Percentiles rank a stretch among this genome's conserved stretches.
Evolutionary conservation across 495 filamentous ascomycete genomes (phyloP).

Genomic region (Talaromyces nanjingensis): DNA sequence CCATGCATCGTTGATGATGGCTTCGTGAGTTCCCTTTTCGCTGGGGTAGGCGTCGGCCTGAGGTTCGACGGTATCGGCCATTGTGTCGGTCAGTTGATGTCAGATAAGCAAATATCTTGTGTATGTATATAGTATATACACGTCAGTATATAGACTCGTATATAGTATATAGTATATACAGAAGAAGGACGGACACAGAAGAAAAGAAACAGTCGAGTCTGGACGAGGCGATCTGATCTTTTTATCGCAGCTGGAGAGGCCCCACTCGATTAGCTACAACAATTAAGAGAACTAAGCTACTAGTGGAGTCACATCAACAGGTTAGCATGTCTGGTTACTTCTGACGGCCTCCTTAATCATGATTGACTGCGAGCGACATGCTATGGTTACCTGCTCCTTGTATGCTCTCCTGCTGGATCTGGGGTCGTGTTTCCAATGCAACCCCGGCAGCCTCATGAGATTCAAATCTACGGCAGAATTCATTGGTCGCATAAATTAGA

Average conservation of each 20-base stretch:
- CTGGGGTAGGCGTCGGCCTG: background rate
- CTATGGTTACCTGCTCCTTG: background rate
- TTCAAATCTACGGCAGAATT: background rate
- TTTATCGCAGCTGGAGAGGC: slow-evolving; percentile 3
- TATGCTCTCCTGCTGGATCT: background rate
- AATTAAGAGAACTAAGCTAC: background rate
- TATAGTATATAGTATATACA: background rate
- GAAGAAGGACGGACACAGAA: background rate
- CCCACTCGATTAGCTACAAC: slow-evolving; percentile 1
- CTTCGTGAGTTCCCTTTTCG: background rate
- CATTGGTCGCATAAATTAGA: background rate
- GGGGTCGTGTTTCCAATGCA: slow-evolving; percentile 2
- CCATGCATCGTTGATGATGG: slow-evolving; percentile 1
- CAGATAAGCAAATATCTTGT: background rate
- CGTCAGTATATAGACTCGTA: background rate
- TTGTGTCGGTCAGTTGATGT: background rate
- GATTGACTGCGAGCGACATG: background rate
- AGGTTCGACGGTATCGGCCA: slow-evolving; percentile 1
- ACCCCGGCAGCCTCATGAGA: background rate
- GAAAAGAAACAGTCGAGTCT: background rate
- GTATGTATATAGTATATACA: background rate
- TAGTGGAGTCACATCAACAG: slow-evolving; percentile 2
- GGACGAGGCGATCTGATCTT: background rate
- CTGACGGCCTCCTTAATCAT: background rate
- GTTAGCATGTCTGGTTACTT: background rate